Percentiles rank a stretch among this genome's conserved stretches.
Conservation (phyloP, 768 basidiomycete genomes). For the Panaeolus papilionaceus region DNA sequence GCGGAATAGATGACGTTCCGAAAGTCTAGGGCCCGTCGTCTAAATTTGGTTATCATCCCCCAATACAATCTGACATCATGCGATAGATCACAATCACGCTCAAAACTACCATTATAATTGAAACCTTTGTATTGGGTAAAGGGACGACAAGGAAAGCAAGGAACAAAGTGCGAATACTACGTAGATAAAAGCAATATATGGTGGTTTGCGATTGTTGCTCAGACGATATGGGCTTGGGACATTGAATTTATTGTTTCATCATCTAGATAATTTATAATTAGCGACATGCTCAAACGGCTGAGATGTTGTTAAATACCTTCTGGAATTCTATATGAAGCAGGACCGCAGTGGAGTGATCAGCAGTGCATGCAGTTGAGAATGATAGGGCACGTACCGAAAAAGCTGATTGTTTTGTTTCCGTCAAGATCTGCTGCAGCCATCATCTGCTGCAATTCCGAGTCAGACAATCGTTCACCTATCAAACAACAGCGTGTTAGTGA, state of each 20-base stretch:
- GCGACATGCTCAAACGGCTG: neutral
- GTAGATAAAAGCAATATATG: conserved; percentile 5
- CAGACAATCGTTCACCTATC: conserved; percentile 76
- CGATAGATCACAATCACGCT: neutral
- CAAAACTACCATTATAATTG: neutral
- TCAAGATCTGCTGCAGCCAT: conserved; percentile 89
- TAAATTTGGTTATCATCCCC: neutral
- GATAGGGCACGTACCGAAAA: conserved; percentile 55
- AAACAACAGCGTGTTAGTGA: neutral
- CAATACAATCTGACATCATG: neutral
- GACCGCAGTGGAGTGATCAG: neutral
- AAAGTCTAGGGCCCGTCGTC: neutral
- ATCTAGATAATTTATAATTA: neutral
- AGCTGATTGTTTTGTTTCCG: conserved; percentile 87
- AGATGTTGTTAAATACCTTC: conserved; percentile 48
- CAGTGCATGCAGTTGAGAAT: conserved; percentile 13
- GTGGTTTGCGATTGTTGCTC: neutral
- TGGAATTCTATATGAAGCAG: conserved; percentile 65
- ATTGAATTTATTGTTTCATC: conserved; percentile 1
- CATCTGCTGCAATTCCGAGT: conserved; percentile 87
- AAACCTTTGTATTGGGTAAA: neutral
- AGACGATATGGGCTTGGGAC: neutral
- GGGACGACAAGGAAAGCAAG: neutral
- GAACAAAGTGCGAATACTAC: neutral
- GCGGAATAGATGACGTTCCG: conserved; percentile 1